A percentile compares a stretch with the other conserved stretches of the same genome.
Evolutionary conservation across 352 stramenopile genomes (phyloP).

Genomic region (Pythium biforme): DNA sequence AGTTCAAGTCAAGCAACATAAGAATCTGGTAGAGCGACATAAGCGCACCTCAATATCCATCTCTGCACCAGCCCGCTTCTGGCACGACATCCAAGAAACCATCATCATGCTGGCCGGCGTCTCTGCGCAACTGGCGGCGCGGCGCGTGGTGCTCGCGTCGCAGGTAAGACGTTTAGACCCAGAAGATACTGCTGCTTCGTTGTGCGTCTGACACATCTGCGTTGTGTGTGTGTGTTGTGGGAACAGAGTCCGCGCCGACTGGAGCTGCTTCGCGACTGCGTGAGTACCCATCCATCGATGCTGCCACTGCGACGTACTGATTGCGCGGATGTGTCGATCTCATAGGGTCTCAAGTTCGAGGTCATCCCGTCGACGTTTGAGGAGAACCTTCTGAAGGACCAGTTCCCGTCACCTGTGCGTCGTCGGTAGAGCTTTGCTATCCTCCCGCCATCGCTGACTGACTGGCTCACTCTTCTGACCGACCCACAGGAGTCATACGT

Average conservation of each 20-base stretch:
- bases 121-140: slow-evolving; percentile 40
- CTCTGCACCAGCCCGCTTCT: neutral
- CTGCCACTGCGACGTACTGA: neutral
- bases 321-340: too few species aligned
- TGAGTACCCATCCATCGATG: slow-evolving; percentile 29
- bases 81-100: neutral
- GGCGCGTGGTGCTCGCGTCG: slow-evolving; percentile 72
- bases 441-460: too few species aligned
- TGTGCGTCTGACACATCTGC: too few species aligned
- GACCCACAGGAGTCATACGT: slow-evolving; percentile 69
- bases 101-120: slow-evolving; percentile 55
- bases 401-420: slow-evolving; percentile 55
- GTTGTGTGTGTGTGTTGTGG: too few species aligned
- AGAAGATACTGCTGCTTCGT: too few species aligned
- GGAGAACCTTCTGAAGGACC: slow-evolving; percentile 74
- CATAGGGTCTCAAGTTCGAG: slow-evolving; percentile 66
- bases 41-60: neutral
- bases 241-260: slow-evolving; percentile 66
- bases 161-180: slow-evolving; percentile 28
- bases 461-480: too few species aligned
- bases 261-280: slow-evolving; percentile 70
- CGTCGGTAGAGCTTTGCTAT: neutral
- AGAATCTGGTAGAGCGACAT: neutral
- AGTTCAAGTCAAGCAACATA: slow-evolving; percentile 9
- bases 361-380: slow-evolving; percentile 83